Conservation (phyloP, 2,329 filamentous ascomycete genomes). For the Epichloe uncinata region DNA sequence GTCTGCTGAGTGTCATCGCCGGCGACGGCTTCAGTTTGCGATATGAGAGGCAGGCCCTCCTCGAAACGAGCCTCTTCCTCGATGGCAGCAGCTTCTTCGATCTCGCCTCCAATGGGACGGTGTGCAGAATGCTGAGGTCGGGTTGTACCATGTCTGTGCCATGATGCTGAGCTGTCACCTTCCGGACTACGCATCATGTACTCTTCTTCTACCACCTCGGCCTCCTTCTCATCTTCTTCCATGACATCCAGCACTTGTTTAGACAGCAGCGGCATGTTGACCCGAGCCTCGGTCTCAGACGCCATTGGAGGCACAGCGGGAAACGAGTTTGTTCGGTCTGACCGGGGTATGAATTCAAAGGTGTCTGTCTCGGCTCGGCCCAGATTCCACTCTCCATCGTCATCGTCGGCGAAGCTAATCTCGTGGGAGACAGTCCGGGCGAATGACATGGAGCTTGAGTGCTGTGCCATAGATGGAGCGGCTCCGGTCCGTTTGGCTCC, state of each 20-base stretch:
- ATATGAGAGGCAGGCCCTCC: conserved; percentile 54
- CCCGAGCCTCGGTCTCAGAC: conserved; percentile 13
- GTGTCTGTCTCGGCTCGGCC: conserved; percentile 40
- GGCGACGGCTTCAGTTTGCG: conserved; percentile 14
- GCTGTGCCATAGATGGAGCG: conserved; percentile 28
- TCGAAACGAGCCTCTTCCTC: conserved; percentile 48
- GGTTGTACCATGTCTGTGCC: conserved; percentile 6
- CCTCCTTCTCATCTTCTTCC: conserved; percentile 36
- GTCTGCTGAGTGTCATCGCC: conserved; percentile 3
- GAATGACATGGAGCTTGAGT: conserved; percentile 49
- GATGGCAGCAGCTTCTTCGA: conserved; percentile 27
- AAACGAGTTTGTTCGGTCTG: conserved; percentile 50
- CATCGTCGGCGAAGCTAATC: conserved; percentile 44
- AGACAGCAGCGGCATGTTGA: conserved; percentile 29
- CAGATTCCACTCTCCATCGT: conserved; percentile 45
- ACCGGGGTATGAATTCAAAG: conserved; percentile 47
- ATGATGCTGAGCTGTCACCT: conserved; percentile 5
- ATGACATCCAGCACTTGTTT: conserved; percentile 42
- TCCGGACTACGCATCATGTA: conserved; percentile 11
- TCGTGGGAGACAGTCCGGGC: conserved; percentile 51
- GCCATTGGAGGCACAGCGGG: conserved; percentile 37
- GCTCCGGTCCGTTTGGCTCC: neutral
- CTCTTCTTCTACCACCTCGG: conserved; percentile 28
- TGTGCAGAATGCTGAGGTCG: conserved; percentile 15
- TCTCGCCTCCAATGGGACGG: conserved; percentile 30